A percentile compares a stretch with the other conserved stretches of the same genome.
phyloP scores from a whole-genome alignment of 208 protist species.

The Naegleria fowleri region DNA sequence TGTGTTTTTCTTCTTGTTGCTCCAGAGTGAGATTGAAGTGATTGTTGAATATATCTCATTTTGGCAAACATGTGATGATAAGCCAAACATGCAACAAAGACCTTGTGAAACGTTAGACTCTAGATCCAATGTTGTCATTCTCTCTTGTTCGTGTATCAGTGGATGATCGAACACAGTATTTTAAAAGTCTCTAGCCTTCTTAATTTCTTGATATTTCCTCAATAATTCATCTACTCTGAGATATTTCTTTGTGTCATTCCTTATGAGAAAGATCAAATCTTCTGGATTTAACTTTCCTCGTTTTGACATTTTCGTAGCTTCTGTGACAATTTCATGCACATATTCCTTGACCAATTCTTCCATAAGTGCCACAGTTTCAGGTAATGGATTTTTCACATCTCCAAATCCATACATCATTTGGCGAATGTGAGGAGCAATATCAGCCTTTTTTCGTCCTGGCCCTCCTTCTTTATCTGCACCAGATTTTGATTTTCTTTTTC shows the following conservation, averaged over 20 bases:
- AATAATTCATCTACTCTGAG: slow-evolving; percentile 10
- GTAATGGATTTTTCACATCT: slow-evolving; percentile 17
- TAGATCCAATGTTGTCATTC: too few species aligned
- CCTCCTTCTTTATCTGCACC: background rate
- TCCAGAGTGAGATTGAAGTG: too few species aligned
- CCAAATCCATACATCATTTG: slow-evolving; percentile 37
- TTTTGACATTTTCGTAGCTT: background rate
- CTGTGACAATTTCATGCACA: background rate
- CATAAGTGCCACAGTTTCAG: slow-evolving; percentile 23
- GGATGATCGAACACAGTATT: too few species aligned
- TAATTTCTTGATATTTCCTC: background rate
- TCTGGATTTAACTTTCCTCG: slow-evolving; percentile 11
- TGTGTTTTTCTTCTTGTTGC: too few species aligned
- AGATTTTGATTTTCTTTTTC: background rate
- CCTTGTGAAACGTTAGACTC: too few species aligned
- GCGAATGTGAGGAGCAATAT: background rate
- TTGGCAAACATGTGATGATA: too few species aligned
- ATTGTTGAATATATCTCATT: too few species aligned
- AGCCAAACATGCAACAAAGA: too few species aligned
- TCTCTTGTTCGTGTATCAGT: too few species aligned
- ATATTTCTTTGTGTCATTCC: slow-evolving; percentile 29
- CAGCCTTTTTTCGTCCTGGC: background rate
- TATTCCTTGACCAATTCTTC: slow-evolving; percentile 28
- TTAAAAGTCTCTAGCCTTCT: background rate
- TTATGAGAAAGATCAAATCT: slow-evolving; percentile 12